Evolutionary conservation across 345 rosid species (phyloP).

Genomic region (Cardiospermum halicacabum): DNA sequence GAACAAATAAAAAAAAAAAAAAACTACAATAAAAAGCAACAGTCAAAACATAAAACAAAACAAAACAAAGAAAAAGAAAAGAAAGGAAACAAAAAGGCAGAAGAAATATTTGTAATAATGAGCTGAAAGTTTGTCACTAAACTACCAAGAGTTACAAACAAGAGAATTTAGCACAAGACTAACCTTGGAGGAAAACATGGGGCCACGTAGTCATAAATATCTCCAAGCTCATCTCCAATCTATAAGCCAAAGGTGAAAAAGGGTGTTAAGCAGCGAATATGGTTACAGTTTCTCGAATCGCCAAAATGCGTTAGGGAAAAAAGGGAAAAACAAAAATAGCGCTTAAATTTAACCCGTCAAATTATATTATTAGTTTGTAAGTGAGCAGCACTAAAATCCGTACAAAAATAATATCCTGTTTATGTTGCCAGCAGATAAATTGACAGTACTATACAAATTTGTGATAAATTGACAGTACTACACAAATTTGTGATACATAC

Average conservation of each 20-base stretch:
- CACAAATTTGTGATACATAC: slow-evolving; percentile 36
- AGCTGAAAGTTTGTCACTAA: slow-evolving; percentile 1
- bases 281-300: not conserved
- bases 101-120: not conserved
- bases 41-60: no score
- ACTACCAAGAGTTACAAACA: not conserved
- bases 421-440: not conserved
- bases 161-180: not conserved
- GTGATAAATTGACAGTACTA: slow-evolving; percentile 4
- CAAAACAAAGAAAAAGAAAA: no score
- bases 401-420: not conserved
- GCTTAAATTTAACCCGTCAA: not conserved
- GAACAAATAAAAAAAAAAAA: not conserved
- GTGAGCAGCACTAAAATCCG: not conserved
- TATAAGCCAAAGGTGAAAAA: slow-evolving; percentile 31
- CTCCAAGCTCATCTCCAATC: slow-evolving; percentile 99
- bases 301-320: not conserved
- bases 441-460: slow-evolving; percentile 9
- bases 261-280: slow-evolving; percentile 6
- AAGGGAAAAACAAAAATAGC: not conserved
- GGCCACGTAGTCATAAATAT: slow-evolving; percentile 95
- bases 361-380: not conserved
- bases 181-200: slow-evolving; percentile 99
- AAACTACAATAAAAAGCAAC: not conserved
- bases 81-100: slow-evolving; percentile 13